Conservation (phyloP, 371 early-diverging fungal species). For the Mucor saturninus region DNA sequence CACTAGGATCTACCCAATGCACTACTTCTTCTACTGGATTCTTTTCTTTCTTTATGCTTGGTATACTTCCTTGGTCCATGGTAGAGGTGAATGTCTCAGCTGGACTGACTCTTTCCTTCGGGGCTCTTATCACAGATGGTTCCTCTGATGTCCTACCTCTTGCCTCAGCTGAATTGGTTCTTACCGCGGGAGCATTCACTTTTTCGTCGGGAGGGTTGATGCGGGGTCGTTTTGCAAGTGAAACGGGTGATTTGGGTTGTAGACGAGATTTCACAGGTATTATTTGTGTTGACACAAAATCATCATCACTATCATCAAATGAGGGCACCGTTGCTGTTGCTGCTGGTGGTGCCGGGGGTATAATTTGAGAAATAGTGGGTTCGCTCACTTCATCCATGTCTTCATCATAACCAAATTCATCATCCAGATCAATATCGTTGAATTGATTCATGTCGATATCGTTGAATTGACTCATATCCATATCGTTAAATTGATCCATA, state of each 20-base stretch:
- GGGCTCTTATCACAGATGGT: too few relatives aligned
- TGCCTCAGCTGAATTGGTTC: background rate
- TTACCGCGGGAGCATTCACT: background rate
- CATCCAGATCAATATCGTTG: background rate
- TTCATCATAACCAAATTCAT: background rate
- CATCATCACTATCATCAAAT: background rate
- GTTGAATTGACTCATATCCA: background rate
- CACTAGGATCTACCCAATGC: constrained; percentile 6
- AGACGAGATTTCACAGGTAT: background rate
- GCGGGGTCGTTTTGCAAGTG: background rate
- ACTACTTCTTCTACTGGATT: background rate
- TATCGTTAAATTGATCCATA: background rate
- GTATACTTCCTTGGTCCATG: background rate
- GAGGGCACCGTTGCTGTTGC: background rate
- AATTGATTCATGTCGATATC: background rate
- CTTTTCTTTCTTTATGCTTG: constrained; percentile 1
- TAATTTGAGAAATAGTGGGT: background rate
- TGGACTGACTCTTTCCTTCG: background rate
- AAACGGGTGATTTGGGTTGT: background rate
- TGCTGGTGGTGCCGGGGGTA: background rate
- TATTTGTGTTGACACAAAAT: background rate
- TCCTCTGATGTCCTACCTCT: background rate
- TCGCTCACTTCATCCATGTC: background rate
- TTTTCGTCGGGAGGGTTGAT: background rate
- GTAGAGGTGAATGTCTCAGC: background rate